phyloP scores from a whole-genome alignment of 2,329 filamentous ascomycete species.

The Nemania sp. region DNA sequence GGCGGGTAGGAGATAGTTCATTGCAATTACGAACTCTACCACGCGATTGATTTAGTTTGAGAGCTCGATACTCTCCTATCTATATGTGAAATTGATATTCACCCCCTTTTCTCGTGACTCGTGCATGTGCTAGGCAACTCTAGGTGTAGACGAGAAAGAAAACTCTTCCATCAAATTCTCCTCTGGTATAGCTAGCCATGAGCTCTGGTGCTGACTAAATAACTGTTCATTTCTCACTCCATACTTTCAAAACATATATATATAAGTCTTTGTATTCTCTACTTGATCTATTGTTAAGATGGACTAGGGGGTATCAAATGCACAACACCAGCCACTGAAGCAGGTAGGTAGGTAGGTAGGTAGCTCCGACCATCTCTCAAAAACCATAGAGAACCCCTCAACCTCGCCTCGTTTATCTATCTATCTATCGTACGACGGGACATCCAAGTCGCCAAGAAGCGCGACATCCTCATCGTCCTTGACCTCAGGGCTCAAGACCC shows the following conservation, averaged over 20 bases:
- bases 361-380: no score
- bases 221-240: no score
- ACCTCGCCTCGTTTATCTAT: no score
- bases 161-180: no score
- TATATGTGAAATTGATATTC: neutral
- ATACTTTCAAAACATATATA: no score
- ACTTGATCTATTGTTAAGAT: neutral
- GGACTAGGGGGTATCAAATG: conserved; percentile 9
- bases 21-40: conserved; percentile 15
- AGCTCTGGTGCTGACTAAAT: no score
- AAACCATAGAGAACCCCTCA: no score
- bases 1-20: neutral
- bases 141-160: no score
- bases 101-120: neutral
- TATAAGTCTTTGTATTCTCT: no score
- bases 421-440: conserved; percentile 1
- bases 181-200: no score
- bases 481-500: conserved; percentile 1
- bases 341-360: no score
- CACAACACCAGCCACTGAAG: neutral
- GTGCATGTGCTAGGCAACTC: no score
- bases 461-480: conserved; percentile 33
- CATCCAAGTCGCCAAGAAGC: conserved; percentile 32
- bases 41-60: neutral
- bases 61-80: neutral